A percentile compares a stretch with the other conserved stretches of the same genome.
phyloP scores from a whole-genome alignment of 495 filamentous ascomycete genomes.

The Talaromyces liani region DNA sequence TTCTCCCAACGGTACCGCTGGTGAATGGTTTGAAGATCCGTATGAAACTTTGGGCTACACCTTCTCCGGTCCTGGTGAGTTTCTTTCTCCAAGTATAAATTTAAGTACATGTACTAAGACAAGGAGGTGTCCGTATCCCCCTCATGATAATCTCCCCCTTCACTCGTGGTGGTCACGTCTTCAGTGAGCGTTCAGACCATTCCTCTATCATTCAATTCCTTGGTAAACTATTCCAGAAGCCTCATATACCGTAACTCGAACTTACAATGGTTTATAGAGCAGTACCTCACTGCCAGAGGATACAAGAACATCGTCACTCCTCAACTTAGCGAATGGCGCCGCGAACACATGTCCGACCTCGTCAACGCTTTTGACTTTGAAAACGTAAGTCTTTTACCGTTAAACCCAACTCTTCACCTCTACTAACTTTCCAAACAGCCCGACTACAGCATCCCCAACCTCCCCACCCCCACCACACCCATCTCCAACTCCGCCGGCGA shows the following conservation, averaged over 20 bases:
- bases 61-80: conserved; percentile 5
- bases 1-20: conserved; percentile 2
- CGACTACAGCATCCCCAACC: conserved; percentile 5
- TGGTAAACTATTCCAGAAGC: not conserved
- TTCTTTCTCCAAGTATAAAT: not conserved
- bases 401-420: not conserved
- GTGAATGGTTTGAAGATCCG: conserved; percentile 8
- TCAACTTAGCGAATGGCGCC: not conserved
- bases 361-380: conserved; percentile 4
- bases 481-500: conserved; percentile 3
- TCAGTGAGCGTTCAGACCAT: not conserved
- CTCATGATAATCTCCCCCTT: conserved; percentile 6
- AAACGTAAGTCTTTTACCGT: not conserved
- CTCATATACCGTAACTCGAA: not conserved
- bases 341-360: conserved; percentile 7
- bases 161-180: conserved; percentile 6
- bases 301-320: conserved; percentile 6
- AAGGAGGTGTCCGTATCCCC: conserved; percentile 2
- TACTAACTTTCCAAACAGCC: not conserved
- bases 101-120: not conserved
- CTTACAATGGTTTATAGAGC: not conserved
- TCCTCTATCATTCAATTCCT: conserved; percentile 7
- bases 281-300: conserved; percentile 2
- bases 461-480: conserved; percentile 2
- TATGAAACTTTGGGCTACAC: conserved; percentile 4